phyloP scores from a whole-genome alignment of 306 rosid genomes.

The Hippophae rhamnoides region DNA sequence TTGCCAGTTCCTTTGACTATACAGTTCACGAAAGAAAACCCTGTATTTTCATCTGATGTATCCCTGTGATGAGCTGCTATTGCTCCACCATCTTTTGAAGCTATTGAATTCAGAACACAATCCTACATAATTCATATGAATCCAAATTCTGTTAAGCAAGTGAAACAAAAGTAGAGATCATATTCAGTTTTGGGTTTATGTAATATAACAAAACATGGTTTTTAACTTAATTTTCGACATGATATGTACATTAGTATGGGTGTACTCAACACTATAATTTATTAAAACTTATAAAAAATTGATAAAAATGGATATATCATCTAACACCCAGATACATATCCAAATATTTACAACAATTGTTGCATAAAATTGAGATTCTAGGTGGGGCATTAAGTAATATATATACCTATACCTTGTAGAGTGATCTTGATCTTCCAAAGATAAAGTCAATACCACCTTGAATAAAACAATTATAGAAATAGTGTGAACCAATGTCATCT shows the following conservation, averaged over 20 bases:
- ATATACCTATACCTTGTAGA: slow-evolving; percentile 43
- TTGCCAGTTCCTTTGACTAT: slow-evolving; percentile 51
- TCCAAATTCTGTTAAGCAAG: neutral
- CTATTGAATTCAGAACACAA: slow-evolving; percentile 49
- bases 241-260: no score
- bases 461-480: slow-evolving; percentile 48
- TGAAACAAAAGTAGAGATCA: no score
- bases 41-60: slow-evolving; percentile 37
- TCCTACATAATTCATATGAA: slow-evolving; percentile 19
- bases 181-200: no score
- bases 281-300: no score
- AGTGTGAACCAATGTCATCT: slow-evolving; percentile 67
- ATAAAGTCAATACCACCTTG: slow-evolving; percentile 74
- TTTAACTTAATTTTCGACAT: no score
- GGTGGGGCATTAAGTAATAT: no score
- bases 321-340: no score
- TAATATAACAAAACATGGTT: no score
- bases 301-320: no score
- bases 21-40: slow-evolving; percentile 73
- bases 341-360: no score
- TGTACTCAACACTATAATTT: no score
- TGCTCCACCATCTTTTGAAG: slow-evolving; percentile 51
- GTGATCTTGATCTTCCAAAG: slow-evolving; percentile 69
- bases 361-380: no score
- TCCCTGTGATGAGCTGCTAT: slow-evolving; percentile 82